A percentile compares a stretch with the other conserved stretches of the same genome.
These are phyloP conservation scores for Talaromyces sp. DNA, from an alignment of 2,329 filamentous ascomycete genomes.

Conservation along the genomic window DNA sequence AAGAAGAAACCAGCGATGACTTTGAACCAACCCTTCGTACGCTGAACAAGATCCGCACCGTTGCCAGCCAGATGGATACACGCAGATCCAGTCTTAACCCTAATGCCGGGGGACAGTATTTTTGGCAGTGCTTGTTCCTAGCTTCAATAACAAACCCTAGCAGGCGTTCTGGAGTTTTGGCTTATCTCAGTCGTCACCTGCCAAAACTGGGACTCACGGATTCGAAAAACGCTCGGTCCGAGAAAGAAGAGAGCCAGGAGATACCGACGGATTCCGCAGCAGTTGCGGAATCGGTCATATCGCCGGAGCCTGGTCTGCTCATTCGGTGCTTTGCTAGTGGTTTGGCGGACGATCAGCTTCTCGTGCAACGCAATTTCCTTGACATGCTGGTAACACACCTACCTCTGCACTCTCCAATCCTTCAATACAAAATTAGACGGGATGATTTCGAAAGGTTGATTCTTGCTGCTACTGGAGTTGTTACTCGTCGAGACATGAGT, in stretches of 20 bases:
- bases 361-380: constrained; percentile 90
- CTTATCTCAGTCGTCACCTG: constrained; percentile 74
- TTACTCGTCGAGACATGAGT: constrained; percentile 90
- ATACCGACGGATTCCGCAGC: constrained; percentile 26
- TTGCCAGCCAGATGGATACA: constrained; percentile 51
- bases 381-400: constrained; percentile 88
- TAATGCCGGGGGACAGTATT: constrained; percentile 72
- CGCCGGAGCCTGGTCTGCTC: constrained; percentile 85
- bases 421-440: constrained; percentile 69
- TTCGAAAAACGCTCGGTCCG: constrained; percentile 25
- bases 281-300: constrained; percentile 45
- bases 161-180: constrained; percentile 77
- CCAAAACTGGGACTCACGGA: constrained; percentile 60
- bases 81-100: constrained; percentile 46
- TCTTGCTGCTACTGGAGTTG: constrained; percentile 78
- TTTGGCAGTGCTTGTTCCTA: constrained; percentile 97
- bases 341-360: constrained; percentile 76
- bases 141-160: constrained; percentile 86
- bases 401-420: constrained; percentile 73
- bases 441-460: constrained; percentile 78
- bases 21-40: constrained; percentile 83
- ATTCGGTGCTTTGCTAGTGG: constrained; percentile 90
- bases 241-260: constrained; percentile 22
- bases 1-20: constrained; percentile 95
- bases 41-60: constrained; percentile 69